Evolutionary conservation across 805 yeast species (phyloP).

Genomic region (Zygoascus ofunaensis): DNA sequence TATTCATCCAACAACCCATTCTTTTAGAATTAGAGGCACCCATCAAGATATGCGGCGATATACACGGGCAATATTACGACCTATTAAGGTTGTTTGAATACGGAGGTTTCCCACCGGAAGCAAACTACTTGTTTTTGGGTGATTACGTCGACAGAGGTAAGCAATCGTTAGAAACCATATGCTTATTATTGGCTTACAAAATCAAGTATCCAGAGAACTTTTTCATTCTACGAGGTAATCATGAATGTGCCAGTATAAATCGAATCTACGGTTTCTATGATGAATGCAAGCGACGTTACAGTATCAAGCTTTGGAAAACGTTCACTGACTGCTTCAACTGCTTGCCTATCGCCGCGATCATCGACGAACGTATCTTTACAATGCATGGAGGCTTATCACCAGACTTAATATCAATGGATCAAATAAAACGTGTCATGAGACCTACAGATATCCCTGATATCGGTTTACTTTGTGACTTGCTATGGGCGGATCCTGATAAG

Average conservation of each 20-base stretch:
- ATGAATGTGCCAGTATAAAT: slow-evolving; percentile 77
- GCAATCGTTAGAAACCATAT: slow-evolving; percentile 78
- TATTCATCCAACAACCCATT: slow-evolving; percentile 76
- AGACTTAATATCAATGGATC: slow-evolving; percentile 56
- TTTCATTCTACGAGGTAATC: slow-evolving; percentile 74
- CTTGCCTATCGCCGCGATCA: slow-evolving; percentile 80
- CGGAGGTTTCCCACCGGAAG: slow-evolving; percentile 85
- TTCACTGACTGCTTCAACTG: slow-evolving; percentile 35
- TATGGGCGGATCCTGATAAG: slow-evolving; percentile 72
- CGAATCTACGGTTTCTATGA: slow-evolving; percentile 6
- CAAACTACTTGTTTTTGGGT: slow-evolving; percentile 78
- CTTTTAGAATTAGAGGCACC: slow-evolving; percentile 70
- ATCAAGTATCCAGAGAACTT: slow-evolving; percentile 7
- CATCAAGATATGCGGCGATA: slow-evolving; percentile 73
- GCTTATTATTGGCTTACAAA: slow-evolving; percentile 45
- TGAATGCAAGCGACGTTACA: slow-evolving; percentile 6
- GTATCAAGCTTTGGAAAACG: slow-evolving; percentile 4
- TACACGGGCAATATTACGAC: slow-evolving; percentile 86
- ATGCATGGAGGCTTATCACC: slow-evolving; percentile 71
- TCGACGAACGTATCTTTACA: slow-evolving; percentile 79
- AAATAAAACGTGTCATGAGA: slow-evolving; percentile 54
- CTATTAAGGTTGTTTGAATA: slow-evolving; percentile 73
- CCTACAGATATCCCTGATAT: slow-evolving; percentile 72
- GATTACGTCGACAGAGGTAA: slow-evolving; percentile 93
- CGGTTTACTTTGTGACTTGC: slow-evolving; percentile 55